Evolutionary conservation across 495 filamentous ascomycete genomes (phyloP).

Genomic region (Pseudomonodictys pantanalensis): DNA sequence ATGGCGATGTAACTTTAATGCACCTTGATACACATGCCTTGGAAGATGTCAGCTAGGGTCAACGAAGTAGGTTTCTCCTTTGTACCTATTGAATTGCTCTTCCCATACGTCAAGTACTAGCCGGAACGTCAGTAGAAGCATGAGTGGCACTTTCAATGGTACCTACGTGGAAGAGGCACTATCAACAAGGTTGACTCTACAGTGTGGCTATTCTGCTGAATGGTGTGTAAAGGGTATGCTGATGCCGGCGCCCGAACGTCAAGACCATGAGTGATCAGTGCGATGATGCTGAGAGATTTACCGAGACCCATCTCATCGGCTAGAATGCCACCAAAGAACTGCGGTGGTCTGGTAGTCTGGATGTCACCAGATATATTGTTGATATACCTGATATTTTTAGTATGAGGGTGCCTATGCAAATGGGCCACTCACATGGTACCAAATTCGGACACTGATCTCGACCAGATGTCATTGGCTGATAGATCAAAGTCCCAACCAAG

Average conservation of each 20-base stretch:
- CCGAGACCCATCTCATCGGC: constrained; percentile 15
- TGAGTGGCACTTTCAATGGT: not conserved
- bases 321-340: constrained; percentile 5
- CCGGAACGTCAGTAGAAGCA: not conserved
- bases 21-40: no score
- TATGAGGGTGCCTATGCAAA: no score
- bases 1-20: no score
- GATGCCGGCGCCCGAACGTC: no score
- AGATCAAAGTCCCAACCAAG: no score
- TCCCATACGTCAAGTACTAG: not conserved
- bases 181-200: not conserved
- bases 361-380: not conserved
- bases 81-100: not conserved
- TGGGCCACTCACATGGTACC: no score
- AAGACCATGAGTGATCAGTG: constrained; percentile 1
- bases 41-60: no score
- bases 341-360: not conserved
- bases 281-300: constrained; percentile 9
- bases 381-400: not conserved
- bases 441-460: no score
- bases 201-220: not conserved
- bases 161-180: not conserved
- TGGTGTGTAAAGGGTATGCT: no score
- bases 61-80: no score
- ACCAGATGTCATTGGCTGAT: no score